Evolutionary conservation across 129 eudicot genomes (phyloP), one percentile per base, ranked within the genome.

Genomic region (Lactuca sativa): DNA sequence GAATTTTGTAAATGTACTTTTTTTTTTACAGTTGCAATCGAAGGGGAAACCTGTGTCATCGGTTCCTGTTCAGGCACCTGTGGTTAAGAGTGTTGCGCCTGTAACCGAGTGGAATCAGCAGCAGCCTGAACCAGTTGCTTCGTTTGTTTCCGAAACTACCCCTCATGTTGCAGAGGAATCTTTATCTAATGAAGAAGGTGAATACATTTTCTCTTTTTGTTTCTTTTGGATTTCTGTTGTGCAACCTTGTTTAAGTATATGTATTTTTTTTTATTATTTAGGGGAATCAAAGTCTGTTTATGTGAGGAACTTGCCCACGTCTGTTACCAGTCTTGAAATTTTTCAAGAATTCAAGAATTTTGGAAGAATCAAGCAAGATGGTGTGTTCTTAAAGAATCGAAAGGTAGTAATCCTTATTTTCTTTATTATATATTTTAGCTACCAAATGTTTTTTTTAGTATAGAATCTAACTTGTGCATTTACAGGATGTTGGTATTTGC

Each of bases 401-500:
- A 78, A 77, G 98, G 98, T 93, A 25, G 4, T 34, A 25, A 25
- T 25, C 30, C 30, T 25, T 38, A 59, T 44, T 16, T 16, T 43
- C 47, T 51, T 4, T 9, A 63, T 61, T 67, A 25, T 55, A 68
- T 9, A 25, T 49, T 61, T 30, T 48, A 25, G 30, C 30, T 21
- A 30, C n/a, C 9, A 12, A 15, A 21, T 41, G 4, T 57, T 13
- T 78, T 78, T 4, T 44, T 43, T 32, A 33, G 43, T 52, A 53
- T 59, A 65, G 52, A 67, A 55, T 32, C 74, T 66, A 52, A 78
- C 58, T 14, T 59, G 37, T 12, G 32, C 38, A 6, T 77, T 21
- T 79, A 47, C 95, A 93, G 98, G 98, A 93, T 31, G 66, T 86
- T 66, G 98, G 95, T 62, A 78, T 85, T 17, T 93, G 95, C 81